phyloP scores from a whole-genome alignment of 257 asterid species.

The Jasminum sambac region DNA sequence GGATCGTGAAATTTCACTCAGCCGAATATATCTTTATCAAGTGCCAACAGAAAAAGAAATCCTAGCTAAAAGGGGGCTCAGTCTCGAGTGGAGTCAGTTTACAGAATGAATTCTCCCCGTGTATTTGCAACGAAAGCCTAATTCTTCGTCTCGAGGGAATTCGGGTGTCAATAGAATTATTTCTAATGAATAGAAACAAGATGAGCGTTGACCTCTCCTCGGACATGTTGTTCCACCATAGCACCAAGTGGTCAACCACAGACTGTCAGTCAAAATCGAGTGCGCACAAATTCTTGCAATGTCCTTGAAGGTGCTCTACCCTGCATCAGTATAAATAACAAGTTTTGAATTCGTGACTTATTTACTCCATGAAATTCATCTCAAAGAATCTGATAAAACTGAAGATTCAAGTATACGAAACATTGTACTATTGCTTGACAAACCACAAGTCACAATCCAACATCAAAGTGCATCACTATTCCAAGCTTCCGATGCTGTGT shows the following conservation, averaged over 20 bases:
- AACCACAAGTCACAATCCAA: not conserved
- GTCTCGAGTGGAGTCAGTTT: not conserved
- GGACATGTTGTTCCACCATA: constrained; percentile 21
- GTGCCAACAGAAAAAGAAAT: not conserved
- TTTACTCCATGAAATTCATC: not conserved
- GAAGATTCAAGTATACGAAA: not conserved
- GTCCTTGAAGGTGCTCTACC: constrained; percentile 51
- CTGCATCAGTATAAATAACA: constrained; percentile 39
- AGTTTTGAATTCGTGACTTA: not conserved
- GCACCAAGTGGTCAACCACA: constrained; percentile 32
- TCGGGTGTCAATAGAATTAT: constrained; percentile 22
- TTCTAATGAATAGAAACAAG: constrained; percentile 42
- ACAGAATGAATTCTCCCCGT: constrained; percentile 5
- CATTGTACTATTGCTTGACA: not conserved
- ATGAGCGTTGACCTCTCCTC: constrained; percentile 32
- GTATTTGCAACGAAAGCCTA: constrained; percentile 23
- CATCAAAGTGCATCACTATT: not conserved
- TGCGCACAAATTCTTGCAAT: constrained; percentile 58
- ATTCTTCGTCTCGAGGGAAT: constrained; percentile 19
- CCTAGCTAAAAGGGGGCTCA: not conserved
- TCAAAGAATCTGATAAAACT: not conserved
- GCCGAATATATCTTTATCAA: not conserved
- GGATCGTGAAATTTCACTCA: not conserved
- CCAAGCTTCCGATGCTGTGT: not conserved
- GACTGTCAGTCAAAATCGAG: constrained; percentile 58